Evolutionary conservation across 192 early-diverging fungal species (phyloP).

Genomic region (Phycomyces nitens): DNA sequence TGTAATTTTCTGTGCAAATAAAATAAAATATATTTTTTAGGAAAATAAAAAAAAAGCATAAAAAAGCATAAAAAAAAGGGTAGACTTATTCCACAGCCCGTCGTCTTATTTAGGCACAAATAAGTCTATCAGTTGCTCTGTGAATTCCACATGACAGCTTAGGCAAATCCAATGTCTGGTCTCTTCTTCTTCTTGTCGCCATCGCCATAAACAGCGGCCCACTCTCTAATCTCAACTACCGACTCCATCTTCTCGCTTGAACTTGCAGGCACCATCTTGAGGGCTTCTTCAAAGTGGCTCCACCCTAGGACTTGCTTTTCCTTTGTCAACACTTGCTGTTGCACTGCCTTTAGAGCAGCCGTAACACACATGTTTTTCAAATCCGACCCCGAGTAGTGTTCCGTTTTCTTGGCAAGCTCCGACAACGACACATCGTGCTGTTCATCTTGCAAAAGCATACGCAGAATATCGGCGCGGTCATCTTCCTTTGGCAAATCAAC

Average conservation of each 20-base stretch:
- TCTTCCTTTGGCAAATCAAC: slow-evolving; percentile 84
- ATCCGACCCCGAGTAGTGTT: slow-evolving; percentile 90
- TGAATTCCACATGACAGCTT: slow-evolving; percentile 19
- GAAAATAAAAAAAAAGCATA: slow-evolving; percentile 5
- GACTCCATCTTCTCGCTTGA: slow-evolving; percentile 89
- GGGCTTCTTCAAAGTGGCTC: slow-evolving; percentile 81
- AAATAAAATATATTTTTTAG: slow-evolving; percentile 1
- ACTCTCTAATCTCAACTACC: slow-evolving; percentile 85
- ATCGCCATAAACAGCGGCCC: slow-evolving; percentile 87
- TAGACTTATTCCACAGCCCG: too few species aligned
- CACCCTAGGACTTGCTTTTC: slow-evolving; percentile 32
- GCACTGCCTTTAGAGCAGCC: slow-evolving; percentile 67
- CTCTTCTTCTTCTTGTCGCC: slow-evolving; percentile 37
- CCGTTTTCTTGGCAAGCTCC: slow-evolving; percentile 66
- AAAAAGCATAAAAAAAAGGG: slow-evolving; percentile 3
- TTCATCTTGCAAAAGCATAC: slow-evolving; percentile 77
- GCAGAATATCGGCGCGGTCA: slow-evolving; percentile 72
- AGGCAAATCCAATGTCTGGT: slow-evolving; percentile 10
- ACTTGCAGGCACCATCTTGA: slow-evolving; percentile 81
- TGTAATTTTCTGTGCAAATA: neutral
- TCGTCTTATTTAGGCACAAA: neutral
- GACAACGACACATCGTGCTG: slow-evolving; percentile 60
- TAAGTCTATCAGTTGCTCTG: neutral
- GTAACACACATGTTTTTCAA: slow-evolving; percentile 93
- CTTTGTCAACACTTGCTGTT: slow-evolving; percentile 51